Conservation (phyloP, 78 protist genomes). For the Salpingoeca rosetta region DNA sequence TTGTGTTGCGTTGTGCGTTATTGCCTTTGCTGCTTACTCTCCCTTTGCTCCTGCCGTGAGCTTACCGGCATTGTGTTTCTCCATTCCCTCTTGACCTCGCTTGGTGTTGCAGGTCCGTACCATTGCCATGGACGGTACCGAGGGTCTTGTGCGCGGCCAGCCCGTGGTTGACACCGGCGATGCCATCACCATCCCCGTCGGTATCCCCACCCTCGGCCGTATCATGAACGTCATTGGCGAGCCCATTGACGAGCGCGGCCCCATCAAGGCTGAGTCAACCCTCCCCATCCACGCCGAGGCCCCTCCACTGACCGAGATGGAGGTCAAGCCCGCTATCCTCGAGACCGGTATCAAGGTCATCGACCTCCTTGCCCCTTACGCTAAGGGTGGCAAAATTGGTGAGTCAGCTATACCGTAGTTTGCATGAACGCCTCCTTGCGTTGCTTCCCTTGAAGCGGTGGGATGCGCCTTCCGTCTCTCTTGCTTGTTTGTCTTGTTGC, state of each 20-base stretch:
- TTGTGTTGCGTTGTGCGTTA: no score
- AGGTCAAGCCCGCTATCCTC: conserved; percentile 75
- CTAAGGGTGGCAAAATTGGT: conserved; percentile 98
- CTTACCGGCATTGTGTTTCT: no score
- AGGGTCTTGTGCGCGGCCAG: conserved; percentile 90
- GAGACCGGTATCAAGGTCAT: conserved; percentile 96
- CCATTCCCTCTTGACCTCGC: no score
- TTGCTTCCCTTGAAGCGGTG: no score
- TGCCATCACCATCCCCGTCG: conserved; percentile 94
- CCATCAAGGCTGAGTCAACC: conserved; percentile 38
- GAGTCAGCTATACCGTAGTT: no score
- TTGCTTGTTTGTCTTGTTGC: no score
- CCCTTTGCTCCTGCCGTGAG: no score
- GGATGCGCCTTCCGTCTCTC: no score
- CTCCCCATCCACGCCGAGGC: conserved; percentile 87
- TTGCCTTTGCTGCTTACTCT: no score
- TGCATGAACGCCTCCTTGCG: no score
- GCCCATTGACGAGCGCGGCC: conserved; percentile 95
- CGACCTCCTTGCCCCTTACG: conserved; percentile 94
- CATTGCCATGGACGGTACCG: conserved; percentile 97
- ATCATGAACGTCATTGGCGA: conserved; percentile 98
- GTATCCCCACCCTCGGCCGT: conserved; percentile 91
- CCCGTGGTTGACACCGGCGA: conserved; percentile 79
- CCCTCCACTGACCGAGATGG: conserved; percentile 79
- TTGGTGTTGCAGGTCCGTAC: no score